Evolutionary conservation across 2,329 filamentous ascomycete genomes (phyloP), one percentile per base, ranked within the genome.

Genomic region (Dothistroma septosporum): DNA sequence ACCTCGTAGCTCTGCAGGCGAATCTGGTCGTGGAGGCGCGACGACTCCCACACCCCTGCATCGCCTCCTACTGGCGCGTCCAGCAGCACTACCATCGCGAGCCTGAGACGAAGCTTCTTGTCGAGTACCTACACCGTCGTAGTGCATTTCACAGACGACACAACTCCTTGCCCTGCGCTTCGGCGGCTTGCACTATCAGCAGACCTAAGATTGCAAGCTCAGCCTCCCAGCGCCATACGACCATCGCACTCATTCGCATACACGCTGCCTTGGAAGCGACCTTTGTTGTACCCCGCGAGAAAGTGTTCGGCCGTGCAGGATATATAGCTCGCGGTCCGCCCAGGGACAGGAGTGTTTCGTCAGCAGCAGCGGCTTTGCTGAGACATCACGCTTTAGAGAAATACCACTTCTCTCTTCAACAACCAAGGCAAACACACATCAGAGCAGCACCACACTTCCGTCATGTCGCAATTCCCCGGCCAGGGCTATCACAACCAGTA

Each of bases 401-500:
- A 59, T 21, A 32, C 19, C 52, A 49, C 35, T 24, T n/a, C 14
- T 16, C 24, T 28, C 50, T 12, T n/a, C 31, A 32, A 37, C 44
- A 53, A 28, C 47, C 28, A 9, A 37, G 10, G 21, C 32, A 48
- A 31, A 55, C 21, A 44, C 32, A 49, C 31, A 41, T 28, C 56
- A 24, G 10, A 55, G 22, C 22, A 57, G 28, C 16, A 37, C 9
- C 10, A 41, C 44, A 47, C 28, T 46, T 57, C n/a, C 46, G 14
- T 19, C 55, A 72, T 72, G 69, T 70, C 69, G 21, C 68, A 67
- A 58, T 71, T 66, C 53, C 71, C 72, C 19, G 72, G 72, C 55
- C 71, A 72, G 63, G 67, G 66, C 50, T 72, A 72, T 59, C 71
- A 72, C 63, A 70, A 70, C 59, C 64, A 70, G 32, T 68, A 70